Conservation (phyloP, 1,284 basidiomycete genomes). For the Apiotrichum gamsii region DNA sequence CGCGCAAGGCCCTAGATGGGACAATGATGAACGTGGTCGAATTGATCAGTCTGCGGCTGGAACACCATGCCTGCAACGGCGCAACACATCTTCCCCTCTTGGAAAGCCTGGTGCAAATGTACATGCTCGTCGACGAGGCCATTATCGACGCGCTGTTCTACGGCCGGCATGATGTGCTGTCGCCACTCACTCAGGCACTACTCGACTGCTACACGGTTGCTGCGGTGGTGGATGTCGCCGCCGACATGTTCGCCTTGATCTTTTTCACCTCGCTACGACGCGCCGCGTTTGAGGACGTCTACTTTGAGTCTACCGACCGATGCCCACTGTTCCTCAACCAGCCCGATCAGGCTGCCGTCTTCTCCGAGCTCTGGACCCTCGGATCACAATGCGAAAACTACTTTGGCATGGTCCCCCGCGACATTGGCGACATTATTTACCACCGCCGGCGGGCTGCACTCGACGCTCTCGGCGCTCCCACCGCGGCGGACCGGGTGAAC, state of each 20-base stretch:
- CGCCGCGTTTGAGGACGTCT: constrained; percentile 14
- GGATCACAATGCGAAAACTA: constrained; percentile 15
- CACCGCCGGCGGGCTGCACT: constrained; percentile 2
- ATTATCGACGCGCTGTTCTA: constrained; percentile 10
- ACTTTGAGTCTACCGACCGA: constrained; percentile 12
- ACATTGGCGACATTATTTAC: constrained; percentile 12
- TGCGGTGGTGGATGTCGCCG: constrained; percentile 7
- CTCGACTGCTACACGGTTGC: neutral
- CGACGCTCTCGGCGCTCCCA: constrained; percentile 2
- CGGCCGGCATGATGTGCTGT: constrained; percentile 4
- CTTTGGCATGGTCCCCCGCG: constrained; percentile 11
- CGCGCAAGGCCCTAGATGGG: constrained; percentile 6
- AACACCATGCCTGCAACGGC: constrained; percentile 3
- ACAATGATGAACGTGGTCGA: neutral
- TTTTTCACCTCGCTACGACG: constrained; percentile 11
- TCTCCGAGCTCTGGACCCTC: constrained; percentile 13
- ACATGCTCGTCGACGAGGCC: constrained; percentile 5
- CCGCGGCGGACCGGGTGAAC: neutral
- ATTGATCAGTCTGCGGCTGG: constrained; percentile 1
- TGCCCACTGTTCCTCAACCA: constrained; percentile 8
- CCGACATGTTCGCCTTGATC: constrained; percentile 12
- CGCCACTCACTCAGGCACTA: neutral
- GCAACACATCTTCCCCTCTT: constrained; percentile 1
- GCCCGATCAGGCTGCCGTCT: constrained; percentile 12
- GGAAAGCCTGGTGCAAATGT: constrained; percentile 1